These are phyloP conservation scores for Candida argentea DNA, from an alignment of 805 yeast species.

Conservation along the genomic window DNA sequence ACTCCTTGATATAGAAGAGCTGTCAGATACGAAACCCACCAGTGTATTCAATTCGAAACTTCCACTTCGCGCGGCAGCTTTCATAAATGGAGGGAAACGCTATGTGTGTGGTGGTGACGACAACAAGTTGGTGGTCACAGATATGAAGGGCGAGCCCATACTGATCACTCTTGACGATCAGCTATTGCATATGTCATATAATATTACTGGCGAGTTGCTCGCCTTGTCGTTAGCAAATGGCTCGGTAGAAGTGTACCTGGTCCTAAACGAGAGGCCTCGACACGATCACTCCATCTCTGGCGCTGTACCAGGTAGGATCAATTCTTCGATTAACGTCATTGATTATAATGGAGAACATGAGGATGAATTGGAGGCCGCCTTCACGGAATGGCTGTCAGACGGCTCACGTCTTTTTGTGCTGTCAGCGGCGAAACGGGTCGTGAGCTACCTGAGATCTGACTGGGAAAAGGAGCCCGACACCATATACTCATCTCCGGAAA, in stretches of 20 bases:
- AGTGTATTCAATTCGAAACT: constrained; percentile 34
- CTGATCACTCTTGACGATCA: constrained; percentile 41
- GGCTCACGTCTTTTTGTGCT: constrained; percentile 69
- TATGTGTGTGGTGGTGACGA: constrained; percentile 61
- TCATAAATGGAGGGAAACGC: constrained; percentile 53
- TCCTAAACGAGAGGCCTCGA: constrained; percentile 46
- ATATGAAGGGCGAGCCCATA: constrained; percentile 20
- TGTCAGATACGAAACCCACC: constrained; percentile 15
- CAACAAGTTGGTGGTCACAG: constrained; percentile 42
- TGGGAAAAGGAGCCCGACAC: constrained; percentile 13
- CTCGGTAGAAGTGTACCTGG: constrained; percentile 42
- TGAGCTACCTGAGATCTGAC: constrained; percentile 32
- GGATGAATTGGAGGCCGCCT: constrained; percentile 39
- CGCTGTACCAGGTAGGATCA: constrained; percentile 28
- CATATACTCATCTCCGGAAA: background rate
- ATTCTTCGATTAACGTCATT: constrained; percentile 22
- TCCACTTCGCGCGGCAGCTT: constrained; percentile 41
- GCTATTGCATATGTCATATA: constrained; percentile 45
- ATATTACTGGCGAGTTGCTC: constrained; percentile 43
- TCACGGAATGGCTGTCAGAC: constrained; percentile 59
- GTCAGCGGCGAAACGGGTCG: constrained; percentile 36
- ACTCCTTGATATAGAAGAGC: constrained; percentile 21
- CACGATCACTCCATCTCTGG: constrained; percentile 34
- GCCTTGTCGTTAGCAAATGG: constrained; percentile 56
- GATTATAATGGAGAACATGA: constrained; percentile 33